Percentiles rank a stretch among this genome's conserved stretches.
Conservation (phyloP, 495 filamentous ascomycete species). For the Podospora fimiseda region DNA sequence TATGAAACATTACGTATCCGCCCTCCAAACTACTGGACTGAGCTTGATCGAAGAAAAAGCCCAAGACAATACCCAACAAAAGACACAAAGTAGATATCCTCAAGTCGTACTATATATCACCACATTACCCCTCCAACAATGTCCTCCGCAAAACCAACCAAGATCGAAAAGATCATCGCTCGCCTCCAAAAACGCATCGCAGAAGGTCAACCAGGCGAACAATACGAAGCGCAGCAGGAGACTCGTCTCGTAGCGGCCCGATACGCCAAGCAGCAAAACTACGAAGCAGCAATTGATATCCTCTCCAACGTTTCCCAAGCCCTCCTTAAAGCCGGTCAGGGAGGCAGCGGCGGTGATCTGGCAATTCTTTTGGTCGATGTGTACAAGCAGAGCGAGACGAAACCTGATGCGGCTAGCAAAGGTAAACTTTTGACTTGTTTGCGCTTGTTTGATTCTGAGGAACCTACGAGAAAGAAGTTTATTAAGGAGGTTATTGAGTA, state of each 20-base stretch:
- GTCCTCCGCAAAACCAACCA: slow-evolving; percentile 12
- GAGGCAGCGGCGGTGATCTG: slow-evolving; percentile 87
- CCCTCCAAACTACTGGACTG: too few species aligned
- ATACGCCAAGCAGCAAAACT: slow-evolving; percentile 81
- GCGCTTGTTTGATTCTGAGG: slow-evolving; percentile 70
- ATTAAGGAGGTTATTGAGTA: slow-evolving; percentile 80
- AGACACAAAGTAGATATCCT: too few species aligned
- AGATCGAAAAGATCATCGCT: slow-evolving; percentile 46
- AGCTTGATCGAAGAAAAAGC: neutral
- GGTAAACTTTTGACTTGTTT: slow-evolving; percentile 56
- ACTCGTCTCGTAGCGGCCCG: slow-evolving; percentile 87
- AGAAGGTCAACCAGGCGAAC: slow-evolving; percentile 51
- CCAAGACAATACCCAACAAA: too few species aligned
- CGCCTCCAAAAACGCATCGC: slow-evolving; percentile 63
- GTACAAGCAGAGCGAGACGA: slow-evolving; percentile 74
- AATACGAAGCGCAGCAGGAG: slow-evolving; percentile 69
- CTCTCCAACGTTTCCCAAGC: slow-evolving; percentile 77
- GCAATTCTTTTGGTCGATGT: slow-evolving; percentile 80
- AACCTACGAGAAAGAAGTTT: slow-evolving; percentile 86
- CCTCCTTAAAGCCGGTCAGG: slow-evolving; percentile 80
- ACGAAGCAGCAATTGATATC: slow-evolving; percentile 75
- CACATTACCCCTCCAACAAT: slow-evolving; percentile 4
- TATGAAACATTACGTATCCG: neutral
- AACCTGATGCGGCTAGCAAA: slow-evolving; percentile 60
- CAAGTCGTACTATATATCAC: neutral